These are phyloP conservation scores for Hordeum marinum DNA, from an alignment of 176 grass and related monocot genomes.

Conservation along the genomic window DNA sequence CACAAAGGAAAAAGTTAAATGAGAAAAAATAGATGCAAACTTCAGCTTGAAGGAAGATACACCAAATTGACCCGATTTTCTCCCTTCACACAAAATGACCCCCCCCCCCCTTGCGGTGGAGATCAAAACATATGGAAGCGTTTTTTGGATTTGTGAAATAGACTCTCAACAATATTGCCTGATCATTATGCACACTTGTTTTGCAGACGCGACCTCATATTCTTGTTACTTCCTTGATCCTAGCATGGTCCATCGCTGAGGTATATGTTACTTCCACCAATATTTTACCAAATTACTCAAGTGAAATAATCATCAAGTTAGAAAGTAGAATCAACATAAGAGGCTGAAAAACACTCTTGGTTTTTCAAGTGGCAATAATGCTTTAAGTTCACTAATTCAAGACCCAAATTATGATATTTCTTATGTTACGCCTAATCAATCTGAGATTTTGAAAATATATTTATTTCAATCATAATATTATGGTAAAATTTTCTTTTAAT, in stretches of 20 bases:
- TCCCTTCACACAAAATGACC: no score
- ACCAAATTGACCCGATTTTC: no score
- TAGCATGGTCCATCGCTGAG: constrained; percentile 68
- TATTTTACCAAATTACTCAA: neutral
- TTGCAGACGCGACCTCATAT: constrained; percentile 56
- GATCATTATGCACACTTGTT: neutral
- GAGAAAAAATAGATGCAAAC: neutral
- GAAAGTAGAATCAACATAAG: neutral
- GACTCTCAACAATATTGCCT: neutral
- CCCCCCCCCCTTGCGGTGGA: no score
- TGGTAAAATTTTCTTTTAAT: neutral
- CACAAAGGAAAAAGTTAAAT: neutral
- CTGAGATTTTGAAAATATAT: neutral
- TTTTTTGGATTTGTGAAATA: no score
- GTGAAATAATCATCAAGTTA: neutral
- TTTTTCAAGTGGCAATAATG: neutral
- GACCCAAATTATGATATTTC: neutral
- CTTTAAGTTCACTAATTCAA: neutral
- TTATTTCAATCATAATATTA: neutral
- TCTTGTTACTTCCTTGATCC: constrained; percentile 49
- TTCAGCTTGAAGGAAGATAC: no score
- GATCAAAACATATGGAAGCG: no score
- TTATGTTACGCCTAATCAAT: neutral
- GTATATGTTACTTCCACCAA: constrained; percentile 3
- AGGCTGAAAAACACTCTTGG: neutral